Base-by-base conservation (phyloP, 192 early-diverging fungal species). In the Spizellomyces punctatus region DNA sequence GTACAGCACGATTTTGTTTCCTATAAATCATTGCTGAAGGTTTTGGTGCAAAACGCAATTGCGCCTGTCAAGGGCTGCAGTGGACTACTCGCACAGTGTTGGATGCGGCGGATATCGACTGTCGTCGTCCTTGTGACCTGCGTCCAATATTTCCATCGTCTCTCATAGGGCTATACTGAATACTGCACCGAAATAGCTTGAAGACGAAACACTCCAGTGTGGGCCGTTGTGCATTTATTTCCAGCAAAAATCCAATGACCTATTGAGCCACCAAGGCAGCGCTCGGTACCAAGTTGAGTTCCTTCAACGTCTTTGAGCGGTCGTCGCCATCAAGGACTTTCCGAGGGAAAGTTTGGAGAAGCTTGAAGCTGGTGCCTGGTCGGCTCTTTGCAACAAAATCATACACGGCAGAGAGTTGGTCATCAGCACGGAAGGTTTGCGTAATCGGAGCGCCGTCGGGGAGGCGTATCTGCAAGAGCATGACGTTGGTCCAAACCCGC, bases 311-410 rank as follows among this genome's bases (percentile, higher is more conserved):
- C 76, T 92, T 90, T 49, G 68, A 58, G 47, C 81, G 70, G 49
- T 91, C 85, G 0, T 81, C 79, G 8, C 79, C 80, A 8, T 83
- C 83, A n/a, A 92, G 81, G 17, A 85, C 80, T 77, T 92, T 90
- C 49, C 89, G 82, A 6, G 92, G 92, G 71, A 92, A 95, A 5
- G 89, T 88, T 10, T 83, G 85, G 54, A 82, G 74, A n/a, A 95
- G 74, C 63, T 87, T 89, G 73, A 92, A 91, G 4, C 68, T 60
- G 4, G 66, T 80, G 17, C 72, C 64, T 4, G 70, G 45, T 6
- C n/a, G 43, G 8, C 55, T 49, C 7, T 82, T 73, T 0, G 82
- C 67, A 21, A 93, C 62, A 77, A 84, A 88, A 2, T 81, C 79
- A 58, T 88, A 86, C 0, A 95, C 91, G 9, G 66, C 74, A 27